Evolutionary conservation across 495 filamentous ascomycete genomes (phyloP).

Genomic region (Penicillium silybi): DNA sequence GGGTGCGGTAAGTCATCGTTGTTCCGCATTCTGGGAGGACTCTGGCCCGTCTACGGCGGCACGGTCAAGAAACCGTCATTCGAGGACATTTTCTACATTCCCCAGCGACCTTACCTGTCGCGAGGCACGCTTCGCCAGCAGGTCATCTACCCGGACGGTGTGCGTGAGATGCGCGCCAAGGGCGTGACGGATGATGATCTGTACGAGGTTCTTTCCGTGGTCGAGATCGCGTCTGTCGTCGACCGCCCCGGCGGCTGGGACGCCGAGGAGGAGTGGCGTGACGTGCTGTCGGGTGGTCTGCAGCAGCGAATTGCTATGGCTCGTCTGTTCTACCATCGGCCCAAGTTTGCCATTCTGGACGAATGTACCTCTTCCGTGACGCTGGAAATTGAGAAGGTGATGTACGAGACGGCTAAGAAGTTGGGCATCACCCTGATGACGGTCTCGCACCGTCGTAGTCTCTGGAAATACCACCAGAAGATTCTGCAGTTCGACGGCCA

Average conservation of each 20-base stretch:
- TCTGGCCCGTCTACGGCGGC: slow-evolving; percentile 99
- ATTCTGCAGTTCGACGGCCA: slow-evolving; percentile 97
- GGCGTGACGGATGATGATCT: slow-evolving; percentile 82
- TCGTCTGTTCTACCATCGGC: slow-evolving; percentile 89
- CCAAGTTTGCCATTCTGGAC: slow-evolving; percentile 87
- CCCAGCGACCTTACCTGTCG: slow-evolving; percentile 89
- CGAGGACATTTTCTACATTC: slow-evolving; percentile 95
- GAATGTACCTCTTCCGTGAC: slow-evolving; percentile 95
- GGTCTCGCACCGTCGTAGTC: slow-evolving; percentile 80
- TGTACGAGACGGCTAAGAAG: slow-evolving; percentile 94
- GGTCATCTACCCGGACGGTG: slow-evolving; percentile 91
- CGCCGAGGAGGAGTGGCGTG: slow-evolving; percentile 93
- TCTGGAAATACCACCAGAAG: slow-evolving; percentile 93
- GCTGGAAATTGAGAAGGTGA: slow-evolving; percentile 85
- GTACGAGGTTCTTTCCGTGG: slow-evolving; percentile 65
- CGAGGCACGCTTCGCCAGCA: slow-evolving; percentile 88
- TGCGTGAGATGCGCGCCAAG: slow-evolving; percentile 80
- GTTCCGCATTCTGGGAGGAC: slow-evolving; percentile 91
- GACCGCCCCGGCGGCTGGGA: slow-evolving; percentile 84
- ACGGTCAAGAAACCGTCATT: slow-evolving; percentile 84
- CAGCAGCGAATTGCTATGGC: slow-evolving; percentile 99
- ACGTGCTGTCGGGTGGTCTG: slow-evolving; percentile 81
- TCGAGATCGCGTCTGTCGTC: slow-evolving; percentile 81
- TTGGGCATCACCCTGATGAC: slow-evolving; percentile 95
- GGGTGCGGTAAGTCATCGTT: slow-evolving; percentile 95